These are phyloP conservation scores for Cryptosporidium ryanae DNA, from an alignment of 169 alveolate species.

Conservation along the genomic window DNA sequence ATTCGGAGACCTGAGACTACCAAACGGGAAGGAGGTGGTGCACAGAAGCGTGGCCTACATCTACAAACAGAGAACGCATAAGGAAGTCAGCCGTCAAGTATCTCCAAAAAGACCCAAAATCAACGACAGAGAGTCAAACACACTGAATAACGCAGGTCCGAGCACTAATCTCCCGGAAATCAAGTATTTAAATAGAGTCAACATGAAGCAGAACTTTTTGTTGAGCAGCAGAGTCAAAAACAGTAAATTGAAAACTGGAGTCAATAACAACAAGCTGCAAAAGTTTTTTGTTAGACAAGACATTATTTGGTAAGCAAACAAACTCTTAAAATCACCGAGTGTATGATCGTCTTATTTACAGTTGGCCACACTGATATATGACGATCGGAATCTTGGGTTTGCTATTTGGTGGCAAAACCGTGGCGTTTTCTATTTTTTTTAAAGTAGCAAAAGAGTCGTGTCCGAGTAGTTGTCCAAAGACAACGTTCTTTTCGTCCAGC, in stretches of 20 bases:
- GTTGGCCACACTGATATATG: constrained; percentile 67
- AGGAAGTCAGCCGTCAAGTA: background rate
- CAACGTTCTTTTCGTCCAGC: constrained; percentile 97
- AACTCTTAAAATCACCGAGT: background rate
- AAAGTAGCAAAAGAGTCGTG: constrained; percentile 83
- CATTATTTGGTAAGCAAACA: constrained; percentile 32
- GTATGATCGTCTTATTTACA: background rate
- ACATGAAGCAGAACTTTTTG: constrained; percentile 27
- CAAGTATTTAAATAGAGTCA: background rate
- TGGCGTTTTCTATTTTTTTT: constrained; percentile 86
- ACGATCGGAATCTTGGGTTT: constrained; percentile 80
- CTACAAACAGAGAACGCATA: constrained; percentile 80
- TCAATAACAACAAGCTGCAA: constrained; percentile 56
- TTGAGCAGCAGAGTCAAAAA: constrained; percentile 25
- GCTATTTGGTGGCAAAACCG: constrained; percentile 84
- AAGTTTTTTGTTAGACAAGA: constrained; percentile 58
- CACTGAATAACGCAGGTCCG: background rate
- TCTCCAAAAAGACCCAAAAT: background rate
- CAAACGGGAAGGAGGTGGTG: constrained; percentile 88
- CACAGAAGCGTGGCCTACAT: constrained; percentile 85
- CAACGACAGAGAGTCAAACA: background rate
- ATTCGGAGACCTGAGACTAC: constrained; percentile 84
- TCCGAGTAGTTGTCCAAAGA: constrained; percentile 91
- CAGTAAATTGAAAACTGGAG: constrained; percentile 37
- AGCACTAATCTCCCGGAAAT: background rate